Base-by-base conservation (phyloP, 192 early-diverging fungal genomes). In the Linnemannia exigua region DNA sequence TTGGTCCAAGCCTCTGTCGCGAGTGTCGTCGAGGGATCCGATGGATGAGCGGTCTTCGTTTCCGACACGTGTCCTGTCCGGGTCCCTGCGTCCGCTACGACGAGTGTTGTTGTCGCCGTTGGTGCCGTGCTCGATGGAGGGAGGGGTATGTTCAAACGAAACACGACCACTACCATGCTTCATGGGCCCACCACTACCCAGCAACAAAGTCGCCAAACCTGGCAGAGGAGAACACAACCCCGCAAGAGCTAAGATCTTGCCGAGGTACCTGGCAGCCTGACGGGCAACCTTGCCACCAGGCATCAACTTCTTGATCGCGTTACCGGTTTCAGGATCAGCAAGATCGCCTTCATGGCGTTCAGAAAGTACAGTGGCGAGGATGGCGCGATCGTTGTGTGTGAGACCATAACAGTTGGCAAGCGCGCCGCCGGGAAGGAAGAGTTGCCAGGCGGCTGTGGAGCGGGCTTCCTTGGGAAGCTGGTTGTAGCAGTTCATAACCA, bases 391-490 rank as follows among this genome's bases (percentile, higher is more conserved):
- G 22, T 52, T 44, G 67, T 92, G 92, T 0, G 87, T 87, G 20
- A 92, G 38, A 3, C 92, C 92, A 28, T 90, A 91, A 5, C 89
- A 76, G 79, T 91, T 90, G 5, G 88, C 85, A 6, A 91, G 87
- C 0, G 89, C 82, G 7, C 92, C 92, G 25, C 90, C 88, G 2
- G 92, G 84, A 0, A 92, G 69, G 41, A 90, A 87, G 72, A 90
- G 83, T 52, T 90, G 87, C 75, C 90, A 91, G 12, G 90, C 88
- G 5, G 87, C 79, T 33, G 89, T 84, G 7, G 92, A 90, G n/a
- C 92, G 68, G 14, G 92, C 84, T 82, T 92, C 92, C 58, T 91
- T 91, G 16, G 89, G 90, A 54, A 89, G 74, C 20, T 90, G 82
- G 25, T 89, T 87, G 31, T 86, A 88, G 20, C 90, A 76, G 68